Evolutionary conservation across 1,284 basidiomycete genomes (phyloP), one percentile per base, ranked within the genome.

Genomic region (Austroboletus novae-zelandiae): DNA sequence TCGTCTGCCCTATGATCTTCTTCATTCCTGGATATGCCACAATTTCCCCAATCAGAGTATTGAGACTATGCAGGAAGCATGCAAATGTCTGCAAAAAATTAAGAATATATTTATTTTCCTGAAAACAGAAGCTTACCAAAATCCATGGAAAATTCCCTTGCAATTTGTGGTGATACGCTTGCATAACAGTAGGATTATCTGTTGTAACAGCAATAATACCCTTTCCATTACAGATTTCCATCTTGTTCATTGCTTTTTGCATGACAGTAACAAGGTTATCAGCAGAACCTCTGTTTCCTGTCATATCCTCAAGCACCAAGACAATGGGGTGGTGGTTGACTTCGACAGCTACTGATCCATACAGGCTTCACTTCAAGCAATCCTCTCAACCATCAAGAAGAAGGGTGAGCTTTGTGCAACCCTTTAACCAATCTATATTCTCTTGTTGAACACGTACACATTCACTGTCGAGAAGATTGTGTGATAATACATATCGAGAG

Each of bases 31-130:
- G 60, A 52, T 56, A 58, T 15, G 53, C 23, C 5, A 44, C 23
- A 40, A 71, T 64, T 40, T 68, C 56, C 0, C 68, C 61, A 51
- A 71, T 59, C 7, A 66, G 48, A 0, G 59, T 67, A 46, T 70
- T 70, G 10, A 62, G 31, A 4, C 52, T 51, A 51, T 63, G 66
- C 35, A 62, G 57, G 31, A 59, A 67, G 42, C 64, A 68, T 29
- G 56, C 40, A 45, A 68, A 48, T 31, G 53, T 47, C 50, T 59
- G 35, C 4, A 1, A 45, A 17, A n/a, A 37, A 15, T 17, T 17
- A 37, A 17, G 4, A 32, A 13, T 9, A 5, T 37, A 37, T 8
- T 13, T 17, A n/a, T 13, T n/a, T 37, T 3, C n/a, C n/a, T 5
- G 17, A 15, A 37, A 13, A n/a, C 4, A n/a, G n/a, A 18, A 30